phyloP scores from a whole-genome alignment of 2,329 filamentous ascomycete genomes.

The Truncatella angustata region DNA sequence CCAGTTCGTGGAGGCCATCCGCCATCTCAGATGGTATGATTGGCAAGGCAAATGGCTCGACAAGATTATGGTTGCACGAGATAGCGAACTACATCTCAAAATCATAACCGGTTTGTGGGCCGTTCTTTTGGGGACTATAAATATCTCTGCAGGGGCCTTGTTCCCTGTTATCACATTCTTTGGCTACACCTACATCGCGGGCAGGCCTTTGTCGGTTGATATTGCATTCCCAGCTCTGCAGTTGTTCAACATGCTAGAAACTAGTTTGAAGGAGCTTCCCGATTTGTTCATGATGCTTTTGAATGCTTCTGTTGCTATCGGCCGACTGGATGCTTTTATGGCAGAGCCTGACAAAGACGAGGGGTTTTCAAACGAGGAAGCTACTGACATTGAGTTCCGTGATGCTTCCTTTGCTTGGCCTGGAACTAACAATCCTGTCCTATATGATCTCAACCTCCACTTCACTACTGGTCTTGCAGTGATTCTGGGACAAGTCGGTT shows the following conservation, averaged over 20 bases:
- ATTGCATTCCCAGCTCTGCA: conserved; percentile 85
- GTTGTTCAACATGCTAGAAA: conserved; percentile 74
- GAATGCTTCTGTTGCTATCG: conserved; percentile 80
- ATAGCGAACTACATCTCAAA: conserved; percentile 64
- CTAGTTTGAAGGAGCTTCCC: conserved; percentile 71
- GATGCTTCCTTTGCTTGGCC: conserved; percentile 79
- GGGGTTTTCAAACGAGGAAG: conserved; percentile 33
- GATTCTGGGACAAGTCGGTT: conserved; percentile 58
- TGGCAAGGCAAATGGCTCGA: conserved; percentile 77
- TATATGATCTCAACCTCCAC: conserved; percentile 43
- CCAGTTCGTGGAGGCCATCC: conserved; percentile 83
- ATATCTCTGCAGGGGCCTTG: conserved; percentile 67
- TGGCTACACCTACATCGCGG: conserved; percentile 72
- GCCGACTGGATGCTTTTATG: conserved; percentile 85
- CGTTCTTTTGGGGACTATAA: conserved; percentile 64
- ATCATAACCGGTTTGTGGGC: conserved; percentile 63
- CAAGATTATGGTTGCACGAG: conserved; percentile 65
- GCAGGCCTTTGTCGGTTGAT: conserved; percentile 69
- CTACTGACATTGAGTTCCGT: conserved; percentile 50
- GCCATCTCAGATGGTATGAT: conserved; percentile 77
- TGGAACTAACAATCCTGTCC: conserved; percentile 54
- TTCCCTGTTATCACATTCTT: conserved; percentile 82
- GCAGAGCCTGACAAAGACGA: conserved; percentile 73
- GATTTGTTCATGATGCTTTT: conserved; percentile 72
- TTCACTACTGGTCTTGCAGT: conserved; percentile 53